Evolutionary conservation across 2,329 filamentous ascomycete species (phyloP).

Genomic region (Lachnellula willkommii): DNA sequence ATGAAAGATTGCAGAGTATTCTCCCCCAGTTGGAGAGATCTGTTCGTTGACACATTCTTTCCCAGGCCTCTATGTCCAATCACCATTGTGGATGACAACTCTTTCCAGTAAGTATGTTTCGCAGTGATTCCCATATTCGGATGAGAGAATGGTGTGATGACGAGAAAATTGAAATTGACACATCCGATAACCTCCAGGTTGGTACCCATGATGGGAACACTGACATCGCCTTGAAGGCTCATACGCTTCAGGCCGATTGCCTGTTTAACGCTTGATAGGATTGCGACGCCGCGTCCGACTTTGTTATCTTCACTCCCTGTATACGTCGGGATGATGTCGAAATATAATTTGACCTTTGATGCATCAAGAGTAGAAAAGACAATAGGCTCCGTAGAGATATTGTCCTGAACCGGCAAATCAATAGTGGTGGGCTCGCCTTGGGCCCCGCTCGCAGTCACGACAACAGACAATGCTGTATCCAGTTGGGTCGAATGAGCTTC

Average conservation of each 20-base stretch:
- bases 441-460: conserved; percentile 81
- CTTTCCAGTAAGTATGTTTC: conserved; percentile 94
- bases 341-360: conserved; percentile 78
- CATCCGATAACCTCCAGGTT: conserved; percentile 84
- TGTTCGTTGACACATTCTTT: conserved; percentile 80
- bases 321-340: conserved; percentile 94
- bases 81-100: conserved; percentile 79
- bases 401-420: conserved; percentile 89
- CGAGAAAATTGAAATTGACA: conserved; percentile 93
- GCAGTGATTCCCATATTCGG: conserved; percentile 90
- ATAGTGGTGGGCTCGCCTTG: conserved; percentile 82
- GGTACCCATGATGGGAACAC: conserved; percentile 80
- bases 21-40: conserved; percentile 88
- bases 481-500: conserved; percentile 89
- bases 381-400: conserved; percentile 88
- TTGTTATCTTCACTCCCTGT: conserved; percentile 83
- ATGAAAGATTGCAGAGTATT: conserved; percentile 97
- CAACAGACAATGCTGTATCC: conserved; percentile 87
- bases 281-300: conserved; percentile 81
- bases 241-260: conserved; percentile 80
- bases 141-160: conserved; percentile 91
- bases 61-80: conserved; percentile 71
- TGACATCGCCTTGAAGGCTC: conserved; percentile 85
- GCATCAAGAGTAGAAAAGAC: conserved; percentile 77
- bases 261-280: conserved; percentile 81